Evolutionary conservation across 2,329 filamentous ascomycete species (phyloP).

Genomic region (Alternaria brassicicola): DNA sequence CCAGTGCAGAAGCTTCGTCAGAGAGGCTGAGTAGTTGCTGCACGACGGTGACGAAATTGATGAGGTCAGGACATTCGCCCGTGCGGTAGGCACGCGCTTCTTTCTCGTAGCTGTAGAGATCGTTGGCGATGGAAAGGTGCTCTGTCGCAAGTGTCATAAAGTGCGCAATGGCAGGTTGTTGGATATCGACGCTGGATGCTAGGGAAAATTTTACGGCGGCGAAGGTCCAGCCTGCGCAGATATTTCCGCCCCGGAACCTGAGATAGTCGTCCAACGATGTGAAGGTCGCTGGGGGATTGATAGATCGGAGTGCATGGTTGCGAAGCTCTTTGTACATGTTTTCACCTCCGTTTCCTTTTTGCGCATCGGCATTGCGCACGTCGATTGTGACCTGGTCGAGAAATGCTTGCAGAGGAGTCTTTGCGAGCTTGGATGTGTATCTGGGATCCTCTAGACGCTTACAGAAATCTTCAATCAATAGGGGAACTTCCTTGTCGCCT

Average conservation of each 20-base stretch:
- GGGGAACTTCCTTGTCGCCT: not conserved
- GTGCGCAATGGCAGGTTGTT: not conserved
- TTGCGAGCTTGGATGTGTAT: not conserved
- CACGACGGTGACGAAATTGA: not conserved
- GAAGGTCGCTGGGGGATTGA: not conserved
- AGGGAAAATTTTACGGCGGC: constrained; percentile 48
- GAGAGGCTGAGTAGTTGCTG: not conserved
- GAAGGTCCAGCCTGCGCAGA: constrained; percentile 8
- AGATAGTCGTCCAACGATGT: not conserved
- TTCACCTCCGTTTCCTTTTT: not conserved
- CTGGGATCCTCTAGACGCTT: not conserved
- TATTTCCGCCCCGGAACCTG: not conserved
- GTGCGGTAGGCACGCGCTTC: not conserved
- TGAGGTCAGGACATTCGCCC: not conserved
- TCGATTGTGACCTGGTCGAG: not conserved
- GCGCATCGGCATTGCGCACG: not conserved
- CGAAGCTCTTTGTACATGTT: not conserved
- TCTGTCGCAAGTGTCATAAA: not conserved
- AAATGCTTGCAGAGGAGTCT: not conserved
- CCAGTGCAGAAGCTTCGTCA: not conserved
- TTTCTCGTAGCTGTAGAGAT: not conserved
- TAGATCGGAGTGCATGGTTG: not conserved
- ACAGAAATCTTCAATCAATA: not conserved
- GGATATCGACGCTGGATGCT: not conserved
- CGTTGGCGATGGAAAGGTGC: not conserved